Evolutionary conservation across 768 basidiomycete genomes (phyloP).

Genomic region (Amylocystis lapponica): DNA sequence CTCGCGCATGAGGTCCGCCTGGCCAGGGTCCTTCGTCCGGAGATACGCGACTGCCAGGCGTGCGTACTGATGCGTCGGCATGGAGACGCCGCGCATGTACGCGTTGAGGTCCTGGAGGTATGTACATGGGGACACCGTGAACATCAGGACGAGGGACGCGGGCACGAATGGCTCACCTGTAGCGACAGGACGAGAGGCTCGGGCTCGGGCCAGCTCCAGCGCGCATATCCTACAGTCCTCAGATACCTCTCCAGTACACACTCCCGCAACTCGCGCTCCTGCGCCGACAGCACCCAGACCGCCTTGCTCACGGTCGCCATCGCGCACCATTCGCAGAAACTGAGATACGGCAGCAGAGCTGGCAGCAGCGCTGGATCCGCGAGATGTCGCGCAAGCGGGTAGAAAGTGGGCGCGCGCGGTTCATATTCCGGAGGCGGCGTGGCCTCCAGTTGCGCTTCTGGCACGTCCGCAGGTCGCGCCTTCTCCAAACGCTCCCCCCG

Average conservation of each 20-base stretch:
- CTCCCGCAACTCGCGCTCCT: conserved; percentile 50
- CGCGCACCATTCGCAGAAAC: conserved; percentile 69
- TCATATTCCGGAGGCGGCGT: not conserved
- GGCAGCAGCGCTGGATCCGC: conserved; percentile 46
- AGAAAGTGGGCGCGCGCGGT: conserved; percentile 22
- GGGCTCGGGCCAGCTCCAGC: conserved; percentile 47
- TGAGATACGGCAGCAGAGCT: conserved; percentile 49
- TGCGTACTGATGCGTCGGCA: conserved; percentile 69
- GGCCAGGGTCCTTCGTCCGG: conserved; percentile 40
- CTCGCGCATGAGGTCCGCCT: conserved; percentile 38
- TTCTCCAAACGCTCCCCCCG: conserved; percentile 38
- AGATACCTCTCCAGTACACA: conserved; percentile 64
- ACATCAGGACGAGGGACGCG: not conserved
- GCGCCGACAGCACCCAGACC: conserved; percentile 43
- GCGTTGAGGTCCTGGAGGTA: conserved; percentile 63
- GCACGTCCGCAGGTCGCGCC: conserved; percentile 25
- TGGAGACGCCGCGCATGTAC: conserved; percentile 75
- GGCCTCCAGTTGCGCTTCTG: conserved; percentile 5
- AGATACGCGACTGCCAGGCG: conserved; percentile 53
- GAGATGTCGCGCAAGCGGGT: conserved; percentile 55
- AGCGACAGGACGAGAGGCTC: conserved; percentile 64
- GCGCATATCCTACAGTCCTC: conserved; percentile 62
- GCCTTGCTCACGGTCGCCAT: conserved; percentile 50
- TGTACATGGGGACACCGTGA: not conserved
- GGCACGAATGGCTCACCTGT: conserved; percentile 42